Evolutionary conservation across 768 basidiomycete species (phyloP), one percentile per base, ranked within the genome.

Genomic region (Vararia minispora): DNA sequence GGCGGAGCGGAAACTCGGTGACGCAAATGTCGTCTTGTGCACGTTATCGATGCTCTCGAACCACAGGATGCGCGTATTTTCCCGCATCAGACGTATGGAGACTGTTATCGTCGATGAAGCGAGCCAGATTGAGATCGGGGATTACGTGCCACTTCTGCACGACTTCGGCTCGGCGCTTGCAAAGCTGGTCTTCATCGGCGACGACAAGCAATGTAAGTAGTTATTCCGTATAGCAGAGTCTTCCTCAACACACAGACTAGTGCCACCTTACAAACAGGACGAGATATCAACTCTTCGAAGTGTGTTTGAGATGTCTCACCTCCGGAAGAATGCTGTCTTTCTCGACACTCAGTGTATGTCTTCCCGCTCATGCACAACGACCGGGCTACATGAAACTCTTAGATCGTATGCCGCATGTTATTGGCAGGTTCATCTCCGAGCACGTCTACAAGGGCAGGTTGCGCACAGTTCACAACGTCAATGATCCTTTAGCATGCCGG

Each of bases 31-130:
- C 14, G 54, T 73, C 6, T 52, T 74, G 1, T 72, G 66, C 55
- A 74, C 72, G 0, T 35, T 72, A 12, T 58, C 60, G 42, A 74
- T 68, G 66, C 42, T 72, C 11, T 63, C 64, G 8, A 55, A 62
- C 20, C 32, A 38, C 1, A 27, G 28, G 9, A 35, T 39, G 7
- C 14, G 24, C 9, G 49, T 40, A 2, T 52, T 56, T 42, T 39
- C 56, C 17, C 45, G 37, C 6, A 14, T 54, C 6, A 50, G 58
- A 2, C 68, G 67, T 1, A 53, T 66, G 2, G 40, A 63, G 17
- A 55, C 44, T 13, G 42, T 72, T 3, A 52, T 71, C 22, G 53
- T 71, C 20, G 69, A 71, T 36, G 69, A 71, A 48, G 69, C 70
- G 0, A 63, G 59, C 29, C 68, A 71, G 29, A 67, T 71, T 4